Evolutionary conservation across 169 alveolate genomes (phyloP), one percentile per base, ranked within the genome.

Genomic region (Eimeria falciformis): DNA sequence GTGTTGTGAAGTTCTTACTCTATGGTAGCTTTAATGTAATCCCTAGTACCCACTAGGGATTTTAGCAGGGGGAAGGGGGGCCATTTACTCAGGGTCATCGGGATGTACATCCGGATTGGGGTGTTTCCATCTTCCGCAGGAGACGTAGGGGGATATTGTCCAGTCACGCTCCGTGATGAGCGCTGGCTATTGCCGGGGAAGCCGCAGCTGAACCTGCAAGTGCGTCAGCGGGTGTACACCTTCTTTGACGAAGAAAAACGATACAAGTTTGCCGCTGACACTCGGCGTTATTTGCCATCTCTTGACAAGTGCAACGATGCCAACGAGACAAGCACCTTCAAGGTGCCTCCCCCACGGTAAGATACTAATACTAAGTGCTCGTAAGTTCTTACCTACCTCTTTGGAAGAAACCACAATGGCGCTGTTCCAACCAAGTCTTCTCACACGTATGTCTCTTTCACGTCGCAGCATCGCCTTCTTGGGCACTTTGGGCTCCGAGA

Each of bases 111-210:
- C 2, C 40, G 40, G 40, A 2, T 33, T 33, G 40, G 40, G 40
- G 40, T 33, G 0, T 33, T 33, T 33, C 40, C 40, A 33, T 33
- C 0, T 46, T 50, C 50, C 43, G 27, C 78, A 87, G 92, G 92
- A 27, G 92, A 87, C 58, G 66, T 77, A 6, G 92, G 92, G 55
- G 69, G 55, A 68, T 87, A 87, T 77, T 87, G 92, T 77, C 92
- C 92, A 1, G 92, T 87, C n/a, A 55, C 85, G n/a, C 62, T 87
- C 46, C 86, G 92, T 18, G 86, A 77, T 33, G 85, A 87, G 86
- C 69, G 56, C 53, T 87, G 92, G 92, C 66, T 87, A 46, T 40
- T 87, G 47, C 92, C 92, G 21, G 92, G 92, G 46, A 53, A 68
- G 79, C 92, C 92, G 37, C 77, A 56, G 85, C 73, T 50, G 75